A percentile compares a stretch with the other conserved stretches of the same genome.
Conservation (phyloP, 2,329 filamentous ascomycete species). For the Aphanocladium album region DNA sequence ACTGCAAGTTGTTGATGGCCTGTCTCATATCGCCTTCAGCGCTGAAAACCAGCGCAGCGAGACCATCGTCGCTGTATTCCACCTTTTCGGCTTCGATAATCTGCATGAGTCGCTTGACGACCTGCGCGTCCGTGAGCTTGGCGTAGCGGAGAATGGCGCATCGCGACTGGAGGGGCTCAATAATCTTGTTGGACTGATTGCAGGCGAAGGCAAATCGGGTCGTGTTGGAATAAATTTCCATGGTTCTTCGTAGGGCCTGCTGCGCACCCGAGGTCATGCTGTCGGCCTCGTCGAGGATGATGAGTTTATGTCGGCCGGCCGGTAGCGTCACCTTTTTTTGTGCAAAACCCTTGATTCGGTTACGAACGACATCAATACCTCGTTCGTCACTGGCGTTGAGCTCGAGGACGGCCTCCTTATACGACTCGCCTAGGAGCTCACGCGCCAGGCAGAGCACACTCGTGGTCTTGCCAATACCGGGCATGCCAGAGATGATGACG, state of each 20-base stretch:
- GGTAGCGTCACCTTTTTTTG: constrained; percentile 98
- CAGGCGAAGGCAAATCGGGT: constrained; percentile 97
- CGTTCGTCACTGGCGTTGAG: constrained; percentile 95
- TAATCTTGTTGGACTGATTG: constrained; percentile 99
- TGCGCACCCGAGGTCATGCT: constrained; percentile 97
- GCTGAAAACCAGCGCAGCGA: constrained; percentile 94
- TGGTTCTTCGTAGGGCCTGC: constrained; percentile 88
- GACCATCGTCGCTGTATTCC: constrained; percentile 83
- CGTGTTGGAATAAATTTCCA: constrained; percentile 98
- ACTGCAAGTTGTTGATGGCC: constrained; percentile 97
- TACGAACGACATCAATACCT: constrained; percentile 96
- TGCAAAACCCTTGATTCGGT: constrained; percentile 96
- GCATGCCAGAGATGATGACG: constrained; percentile 99
- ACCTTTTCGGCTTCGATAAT: constrained; percentile 92
- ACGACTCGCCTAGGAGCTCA: constrained; percentile 84
- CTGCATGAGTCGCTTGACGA: constrained; percentile 85
- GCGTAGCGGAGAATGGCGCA: constrained; percentile 95
- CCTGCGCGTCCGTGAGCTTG: constrained; percentile 84
- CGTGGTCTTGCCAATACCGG: constrained; percentile 97
- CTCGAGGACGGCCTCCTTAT: constrained; percentile 96
- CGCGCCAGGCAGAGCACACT: constrained; percentile 89
- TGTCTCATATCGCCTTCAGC: constrained; percentile 98
- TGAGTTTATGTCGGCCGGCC: constrained; percentile 84
- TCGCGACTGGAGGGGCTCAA: constrained; percentile 94
- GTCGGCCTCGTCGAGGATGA: constrained; percentile 97